Conservation (phyloP, 768 basidiomycete genomes). For the Termitomyces sp. region DNA sequence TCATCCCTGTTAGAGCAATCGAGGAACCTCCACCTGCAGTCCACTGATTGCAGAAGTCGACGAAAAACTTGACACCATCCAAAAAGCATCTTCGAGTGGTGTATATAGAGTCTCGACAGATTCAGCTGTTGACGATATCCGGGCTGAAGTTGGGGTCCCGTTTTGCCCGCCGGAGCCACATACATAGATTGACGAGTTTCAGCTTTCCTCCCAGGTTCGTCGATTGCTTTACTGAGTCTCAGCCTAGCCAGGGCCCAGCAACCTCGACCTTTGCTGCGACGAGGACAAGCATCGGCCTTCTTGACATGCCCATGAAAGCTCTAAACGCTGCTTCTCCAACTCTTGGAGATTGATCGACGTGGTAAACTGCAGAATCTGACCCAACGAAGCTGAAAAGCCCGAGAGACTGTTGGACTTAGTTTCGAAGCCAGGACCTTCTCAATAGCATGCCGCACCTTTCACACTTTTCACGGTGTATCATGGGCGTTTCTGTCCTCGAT, state of each 20-base stretch:
- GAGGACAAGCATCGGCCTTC: conserved; percentile 16
- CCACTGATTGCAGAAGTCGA: conserved; percentile 39
- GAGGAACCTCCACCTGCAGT: conserved; percentile 32
- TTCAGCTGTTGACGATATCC: conserved; percentile 27
- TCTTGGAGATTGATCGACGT: conserved; percentile 37
- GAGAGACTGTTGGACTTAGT: not conserved
- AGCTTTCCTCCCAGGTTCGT: too few species aligned
- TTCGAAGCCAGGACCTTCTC: too few species aligned
- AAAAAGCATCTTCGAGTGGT: conserved; percentile 27
- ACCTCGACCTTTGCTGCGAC: conserved; percentile 22
- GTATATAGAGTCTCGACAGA: conserved; percentile 31
- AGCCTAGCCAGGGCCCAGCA: too few species aligned
- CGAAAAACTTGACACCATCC: conserved; percentile 35
- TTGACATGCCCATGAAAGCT: conserved; percentile 27
- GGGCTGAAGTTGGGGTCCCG: conserved; percentile 31
- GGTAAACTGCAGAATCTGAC: conserved; percentile 36
- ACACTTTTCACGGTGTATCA: too few species aligned
- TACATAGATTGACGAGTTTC: conserved; percentile 14
- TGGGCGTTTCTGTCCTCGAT: too few species aligned
- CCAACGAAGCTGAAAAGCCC: conserved; percentile 12
- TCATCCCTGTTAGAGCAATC: conserved; percentile 13
- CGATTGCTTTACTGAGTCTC: too few species aligned
- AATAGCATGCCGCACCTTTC: too few species aligned
- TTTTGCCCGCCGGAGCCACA: conserved; percentile 24
- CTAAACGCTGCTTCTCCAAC: conserved; percentile 29